phyloP scores from a whole-genome alignment of 2,329 filamentous ascomycete species.

The Aureobasidium pullulans region DNA sequence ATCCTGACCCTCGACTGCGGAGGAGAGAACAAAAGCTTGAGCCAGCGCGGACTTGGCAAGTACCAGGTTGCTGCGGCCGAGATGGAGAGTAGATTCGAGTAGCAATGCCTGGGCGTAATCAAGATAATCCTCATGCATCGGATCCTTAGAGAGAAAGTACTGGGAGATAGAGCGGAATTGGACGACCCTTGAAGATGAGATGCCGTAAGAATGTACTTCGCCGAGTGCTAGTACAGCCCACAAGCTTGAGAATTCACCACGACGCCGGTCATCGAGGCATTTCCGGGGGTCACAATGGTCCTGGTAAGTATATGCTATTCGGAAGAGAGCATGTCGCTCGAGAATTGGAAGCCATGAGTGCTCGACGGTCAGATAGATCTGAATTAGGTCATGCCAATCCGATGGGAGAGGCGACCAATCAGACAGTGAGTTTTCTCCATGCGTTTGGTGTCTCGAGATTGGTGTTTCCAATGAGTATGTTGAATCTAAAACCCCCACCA shows the following conservation, averaged over 20 bases:
- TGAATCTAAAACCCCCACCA: neutral
- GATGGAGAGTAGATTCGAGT: neutral
- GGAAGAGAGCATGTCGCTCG: slow-evolving; percentile 57
- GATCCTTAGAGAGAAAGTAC: neutral
- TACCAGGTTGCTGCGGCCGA: neutral
- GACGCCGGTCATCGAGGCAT: neutral
- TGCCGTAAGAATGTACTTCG: neutral
- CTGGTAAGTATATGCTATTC: slow-evolving; percentile 48
- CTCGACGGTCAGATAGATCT: slow-evolving; percentile 68
- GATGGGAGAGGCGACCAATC: slow-evolving; percentile 34
- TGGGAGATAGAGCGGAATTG: neutral
- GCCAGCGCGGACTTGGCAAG: neutral
- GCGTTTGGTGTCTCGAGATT: neutral
- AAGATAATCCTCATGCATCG: neutral
- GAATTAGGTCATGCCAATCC: slow-evolving; percentile 55
- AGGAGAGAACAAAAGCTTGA: neutral
- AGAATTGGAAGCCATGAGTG: slow-evolving; percentile 71
- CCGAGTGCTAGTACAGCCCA: neutral
- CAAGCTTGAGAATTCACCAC: neutral
- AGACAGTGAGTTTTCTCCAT: neutral
- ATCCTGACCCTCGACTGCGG: neutral
- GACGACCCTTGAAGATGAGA: neutral
- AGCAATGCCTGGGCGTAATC: neutral
- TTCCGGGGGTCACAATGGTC: slow-evolving; percentile 16
- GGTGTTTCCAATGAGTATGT: slow-evolving; percentile 10